Evolutionary conservation across 495 filamentous ascomycete species (phyloP).

Genomic region (Hypoxylon crocopeplum): DNA sequence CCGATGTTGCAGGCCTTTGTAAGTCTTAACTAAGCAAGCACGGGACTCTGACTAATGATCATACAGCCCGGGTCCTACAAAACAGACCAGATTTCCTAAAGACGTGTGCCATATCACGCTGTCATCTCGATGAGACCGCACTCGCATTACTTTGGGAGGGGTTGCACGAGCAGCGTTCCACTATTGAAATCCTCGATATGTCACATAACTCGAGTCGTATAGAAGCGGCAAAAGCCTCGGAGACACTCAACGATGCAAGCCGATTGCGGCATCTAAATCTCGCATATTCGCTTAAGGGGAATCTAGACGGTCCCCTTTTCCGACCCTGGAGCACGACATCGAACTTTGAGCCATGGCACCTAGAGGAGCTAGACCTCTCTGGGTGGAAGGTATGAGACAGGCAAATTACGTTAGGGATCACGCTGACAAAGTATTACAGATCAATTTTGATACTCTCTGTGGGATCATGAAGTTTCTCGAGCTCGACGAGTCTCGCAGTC

Average conservation of each 20-base stretch:
- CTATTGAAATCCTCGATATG: conserved; percentile 78
- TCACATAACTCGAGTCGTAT: conserved; percentile 78
- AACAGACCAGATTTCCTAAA: conserved; percentile 55
- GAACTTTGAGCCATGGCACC: conserved; percentile 68
- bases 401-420: neutral
- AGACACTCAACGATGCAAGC: conserved; percentile 37
- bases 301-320: conserved; percentile 32
- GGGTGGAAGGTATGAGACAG: conserved; percentile 62
- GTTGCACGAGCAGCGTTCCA: conserved; percentile 69
- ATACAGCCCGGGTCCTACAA: conserved; percentile 32
- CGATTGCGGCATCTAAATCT: conserved; percentile 30
- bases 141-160: conserved; percentile 64
- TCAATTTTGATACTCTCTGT: conserved; percentile 62
- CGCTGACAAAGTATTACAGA: conserved; percentile 35
- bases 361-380: conserved; percentile 76
- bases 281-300: conserved; percentile 38
- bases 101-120: conserved; percentile 82
- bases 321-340: conserved; percentile 31
- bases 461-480: conserved; percentile 70
- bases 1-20: conserved; percentile 70
- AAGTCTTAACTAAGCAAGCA: conserved; percentile 11
- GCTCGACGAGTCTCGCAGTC: conserved; percentile 65
- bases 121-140: conserved; percentile 69
- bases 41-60: conserved; percentile 2
- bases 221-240: conserved; percentile 64